Evolutionary conservation across 768 basidiomycete genomes (phyloP).

Genomic region (Trametes villosa): DNA sequence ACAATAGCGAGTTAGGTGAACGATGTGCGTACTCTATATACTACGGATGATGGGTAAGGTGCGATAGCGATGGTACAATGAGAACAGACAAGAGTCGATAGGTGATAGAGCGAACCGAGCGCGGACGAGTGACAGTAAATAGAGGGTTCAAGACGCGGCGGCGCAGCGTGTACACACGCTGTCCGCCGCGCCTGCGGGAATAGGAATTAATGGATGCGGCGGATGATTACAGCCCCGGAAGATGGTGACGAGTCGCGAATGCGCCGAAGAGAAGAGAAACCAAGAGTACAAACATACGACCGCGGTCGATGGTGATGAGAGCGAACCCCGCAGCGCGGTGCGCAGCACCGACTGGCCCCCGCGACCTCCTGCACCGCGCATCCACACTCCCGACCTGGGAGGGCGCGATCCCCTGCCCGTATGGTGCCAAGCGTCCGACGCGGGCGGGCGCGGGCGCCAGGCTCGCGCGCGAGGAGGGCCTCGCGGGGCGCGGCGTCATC

Average conservation of each 20-base stretch:
- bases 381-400: conserved; percentile 17
- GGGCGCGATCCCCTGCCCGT: background rate
- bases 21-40: conserved; percentile 23
- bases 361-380: conserved; percentile 12
- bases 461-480: conserved; percentile 3
- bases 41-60: conserved; percentile 24
- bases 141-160: background rate
- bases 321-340: conserved; percentile 12
- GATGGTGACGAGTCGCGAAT: background rate
- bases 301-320: conserved; percentile 1
- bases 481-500: conserved; percentile 5
- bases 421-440: conserved; percentile 19
- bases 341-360: conserved; percentile 20
- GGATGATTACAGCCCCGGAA: conserved; percentile 11
- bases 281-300: conserved; percentile 12
- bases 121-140: background rate
- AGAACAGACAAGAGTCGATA: conserved; percentile 7
- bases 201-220: conserved; percentile 1
- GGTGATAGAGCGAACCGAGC: background rate
- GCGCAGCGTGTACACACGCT: conserved; percentile 17
- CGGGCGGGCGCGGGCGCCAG: conserved; percentile 11
- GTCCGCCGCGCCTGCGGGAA: conserved; percentile 8
- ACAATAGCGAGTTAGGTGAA: conserved; percentile 20
- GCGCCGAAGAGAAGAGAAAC: conserved; percentile 5
- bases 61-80: conserved; percentile 23